Base-by-base conservation (phyloP, 768 basidiomycete species). In the Lentinula detonsa region DNA sequence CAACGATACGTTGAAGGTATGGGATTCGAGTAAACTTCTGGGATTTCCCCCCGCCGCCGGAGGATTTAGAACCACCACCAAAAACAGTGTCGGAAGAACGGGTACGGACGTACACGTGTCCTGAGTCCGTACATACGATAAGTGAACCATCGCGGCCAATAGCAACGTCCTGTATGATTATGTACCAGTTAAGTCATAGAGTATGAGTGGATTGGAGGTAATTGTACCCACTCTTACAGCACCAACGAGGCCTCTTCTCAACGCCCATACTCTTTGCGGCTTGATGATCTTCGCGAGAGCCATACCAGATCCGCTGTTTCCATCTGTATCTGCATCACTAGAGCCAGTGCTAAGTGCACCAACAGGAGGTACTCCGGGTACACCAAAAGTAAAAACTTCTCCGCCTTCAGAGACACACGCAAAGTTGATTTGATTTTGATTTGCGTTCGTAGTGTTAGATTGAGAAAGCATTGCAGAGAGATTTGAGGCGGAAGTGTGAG, bases 91-190 rank as follows among this genome's bases (percentile, higher is more conserved):
- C 58, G 63, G 62, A 65, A 62, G 73, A 76, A 31, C 93, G 83
- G 18, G 85, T 80, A 23, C 95, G 88, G 23, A 95, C 81, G 68
- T 90, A 98, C 35, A 96, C 95, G 66, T 98, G 95, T 0, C 96
- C 96, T 4, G 96, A 95, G 63, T 90, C 86, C 1, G 96, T 98
- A 74, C 93, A 97, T 50, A 98, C 81, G 69, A 97, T 88, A 68
- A 97, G 83, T 15, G 89, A 84, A 4, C 95, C 93, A 64, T 97
- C 94, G 1, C 86, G 77, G 18, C 93, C 93, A 13, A 98, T 78
- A 0, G 93, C 94, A 8, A 96, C 90, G 66, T 98, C 96, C 87
- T 90, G 65, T 50, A 64, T 28, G n/a, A 66, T 35, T 54, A 52
- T 40, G 45, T 42, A 28, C 21, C 13, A 10, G 4, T 8, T 48